Evolutionary conservation across 306 rosid species (phyloP), one percentile per base, ranked within the genome.

Genomic region (Vigna mungo): DNA sequence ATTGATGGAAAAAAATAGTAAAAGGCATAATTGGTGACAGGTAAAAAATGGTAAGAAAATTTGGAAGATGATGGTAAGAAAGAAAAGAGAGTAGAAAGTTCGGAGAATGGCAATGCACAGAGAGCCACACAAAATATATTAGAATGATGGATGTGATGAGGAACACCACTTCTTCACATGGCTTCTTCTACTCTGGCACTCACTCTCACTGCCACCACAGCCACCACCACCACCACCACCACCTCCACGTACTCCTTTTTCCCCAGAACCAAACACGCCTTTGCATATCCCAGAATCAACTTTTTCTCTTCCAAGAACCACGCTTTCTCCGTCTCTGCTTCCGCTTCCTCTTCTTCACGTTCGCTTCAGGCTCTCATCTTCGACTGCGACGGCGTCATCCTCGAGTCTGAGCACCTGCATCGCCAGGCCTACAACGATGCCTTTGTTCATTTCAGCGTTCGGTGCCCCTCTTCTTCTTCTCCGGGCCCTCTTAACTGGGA

Each of bases 381-480:
- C 61, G 97, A 95, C 87, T 95, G 97, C 72, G 97, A 95, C 25
- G 98, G 96, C 52, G 97, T 95, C 27, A 92, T 95, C 43, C 91
- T 95, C 0, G 97, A 95, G 71, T 95, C 97, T 6, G 97, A 95
- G 85, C 93, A 95, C 87, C 80, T 95, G 87, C 98, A 95, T 71
- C 97, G 92, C 58, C 92, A 90, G 58, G 98, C 97, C 15, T 92
- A 95, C 83, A 95, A 95, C 71, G 97, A 95, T 30, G 97, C 97
- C 18, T 92, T 90, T 55, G 36, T 84, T 80, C 86, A 90, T 76
- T 95, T 95, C 87, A 85, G 86, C 17, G 88, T 92, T 34, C 91
- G 85, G 0, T 91, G 88, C 87, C 81, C 89, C 7, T 64, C 86
- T 75, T 85, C 92, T 23, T 71, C 88, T 71, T 65, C 82, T 65